Conservation (phyloP, 1,284 basidiomycete genomes). For the Cutaneotrichosporon spelunceum region DNA sequence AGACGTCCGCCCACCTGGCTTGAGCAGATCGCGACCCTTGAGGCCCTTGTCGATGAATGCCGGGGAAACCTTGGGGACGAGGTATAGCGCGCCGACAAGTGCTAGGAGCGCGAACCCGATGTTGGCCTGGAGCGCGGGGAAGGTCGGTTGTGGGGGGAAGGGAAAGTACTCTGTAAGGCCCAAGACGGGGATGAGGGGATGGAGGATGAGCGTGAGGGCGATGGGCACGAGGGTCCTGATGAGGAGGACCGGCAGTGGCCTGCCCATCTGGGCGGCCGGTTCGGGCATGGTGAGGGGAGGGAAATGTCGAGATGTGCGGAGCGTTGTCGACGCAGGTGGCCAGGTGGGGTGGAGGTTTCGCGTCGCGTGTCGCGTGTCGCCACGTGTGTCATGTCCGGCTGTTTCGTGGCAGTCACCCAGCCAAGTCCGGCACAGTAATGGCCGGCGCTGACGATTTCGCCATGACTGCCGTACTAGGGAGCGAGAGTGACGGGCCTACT, state of each 20-base stretch:
- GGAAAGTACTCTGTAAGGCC: slow-evolving; percentile 31
- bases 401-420: not conserved
- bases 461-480: too few species aligned
- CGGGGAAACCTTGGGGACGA: slow-evolving; percentile 69
- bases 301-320: too few species aligned
- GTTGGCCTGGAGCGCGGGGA: slow-evolving; percentile 57
- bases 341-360: not conserved
- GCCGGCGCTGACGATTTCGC: not conserved
- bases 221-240: slow-evolving; percentile 42
- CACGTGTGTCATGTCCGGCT: too few species aligned
- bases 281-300: not conserved
- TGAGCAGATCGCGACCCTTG: slow-evolving; percentile 76
- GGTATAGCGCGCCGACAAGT: slow-evolving; percentile 66
- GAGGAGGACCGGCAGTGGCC: slow-evolving; percentile 35
- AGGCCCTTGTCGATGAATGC: slow-evolving; percentile 72
- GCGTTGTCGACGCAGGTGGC: not conserved
- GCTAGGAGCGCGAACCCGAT: slow-evolving; percentile 77
- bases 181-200: slow-evolving; percentile 42
- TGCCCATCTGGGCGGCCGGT: slow-evolving; percentile 18
- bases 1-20: slow-evolving; percentile 56
- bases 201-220: slow-evolving; percentile 36
- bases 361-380: not conserved
- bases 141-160: slow-evolving; percentile 35
- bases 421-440: too few species aligned
- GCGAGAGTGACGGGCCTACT: too few species aligned